Evolutionary conservation across 495 filamentous ascomycete species (phyloP), one percentile per base, ranked within the genome.

Genomic region (Penicillium verhagenii): DNA sequence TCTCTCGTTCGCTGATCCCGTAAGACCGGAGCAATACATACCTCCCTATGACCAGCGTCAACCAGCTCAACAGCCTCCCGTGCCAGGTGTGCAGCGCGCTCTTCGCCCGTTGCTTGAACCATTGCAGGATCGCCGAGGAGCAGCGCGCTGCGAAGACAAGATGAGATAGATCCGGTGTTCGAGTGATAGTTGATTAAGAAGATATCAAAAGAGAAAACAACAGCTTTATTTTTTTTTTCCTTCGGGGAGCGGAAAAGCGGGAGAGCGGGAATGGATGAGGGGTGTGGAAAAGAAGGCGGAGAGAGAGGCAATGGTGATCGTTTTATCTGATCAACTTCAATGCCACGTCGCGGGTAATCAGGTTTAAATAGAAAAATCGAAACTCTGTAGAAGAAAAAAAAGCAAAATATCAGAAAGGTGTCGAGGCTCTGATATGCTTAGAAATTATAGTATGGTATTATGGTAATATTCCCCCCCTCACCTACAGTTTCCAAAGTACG

Each of bases 31-130:
- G 47, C 42, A 53, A 37, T 47, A 58, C 64, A 9, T 67, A 81
- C 79, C 71, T 80, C 78, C 29, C 72, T 69, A 54, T 74, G 73
- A 35, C 76, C 77, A 52, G 75, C 66, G 57, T 79, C 75, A 40
- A 76, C 64, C 60, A 82, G 59, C 61, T 79, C 72, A 52, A 80
- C 63, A 58, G 79, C 77, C 72, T 78, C 76, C 50, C 66, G 65
- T 49, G 79, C 77, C 53, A 82, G 64, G 42, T 72, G 66, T 53
- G 71, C 64, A 60, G 79, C 79, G 69, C 75, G 75, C 59, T 77
- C 75, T 65, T 80, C 72, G 42, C 71, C 69, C 37, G 72, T 70
- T 63, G 68, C 64, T 57, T 71, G 67, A 50, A 79, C 71, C 78
- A 81, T 81, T 72, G 71, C 75, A 73, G 65, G 59, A 59, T 54